Evolutionary conservation across 2,329 filamentous ascomycete species (phyloP), one percentile per base, ranked within the genome.

Genomic region (Fusarium coicis): DNA sequence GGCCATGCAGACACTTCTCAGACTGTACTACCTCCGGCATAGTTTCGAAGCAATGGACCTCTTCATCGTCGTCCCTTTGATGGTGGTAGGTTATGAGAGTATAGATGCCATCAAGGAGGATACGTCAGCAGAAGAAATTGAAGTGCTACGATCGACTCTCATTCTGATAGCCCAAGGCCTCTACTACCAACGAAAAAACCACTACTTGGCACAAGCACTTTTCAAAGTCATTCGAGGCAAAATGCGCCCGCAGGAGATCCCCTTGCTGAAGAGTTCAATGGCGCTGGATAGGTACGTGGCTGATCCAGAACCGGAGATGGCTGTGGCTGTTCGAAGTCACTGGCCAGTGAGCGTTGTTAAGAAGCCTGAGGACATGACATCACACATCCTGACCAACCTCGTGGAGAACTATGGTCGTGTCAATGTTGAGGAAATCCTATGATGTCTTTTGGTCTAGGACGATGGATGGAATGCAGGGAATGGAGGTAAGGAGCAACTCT

Each of bases 81-180:
- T 81, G 68, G 42, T 81, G 28, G 57, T 74, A 1, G 81, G 75
- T 2, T 76, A 68, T 52, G 75, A 78, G 4, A 77, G 74, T 14
- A 64, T 81, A 28, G 66, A 79, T 11, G 66, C 74, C 18, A 78
- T 83, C 14, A 55, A 62, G 7, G 60, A 74, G 11, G 26, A 70
- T 2, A 69, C 58, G 1, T 26, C 76, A 0, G n/a, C 34, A 3
- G 15, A 42, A 5, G 54, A 76, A 47, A 59, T 78, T 1, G 78
- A 82, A 42, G 49, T 68, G 1, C 47, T 82, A n/a, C 76, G 80
- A 16, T 80, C 81, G 1, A 80, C 78, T 0, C 76, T 83, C 2
- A 70, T 84, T n/a, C 69, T 83, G 4, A 71, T 79, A 15, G 79
- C 78, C 2, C 79, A 81, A 39, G 82, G 82, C 0, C 61, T 83